Base-by-base conservation (phyloP, 2,329 filamentous ascomycete species). In the Didymella exigua region DNA sequence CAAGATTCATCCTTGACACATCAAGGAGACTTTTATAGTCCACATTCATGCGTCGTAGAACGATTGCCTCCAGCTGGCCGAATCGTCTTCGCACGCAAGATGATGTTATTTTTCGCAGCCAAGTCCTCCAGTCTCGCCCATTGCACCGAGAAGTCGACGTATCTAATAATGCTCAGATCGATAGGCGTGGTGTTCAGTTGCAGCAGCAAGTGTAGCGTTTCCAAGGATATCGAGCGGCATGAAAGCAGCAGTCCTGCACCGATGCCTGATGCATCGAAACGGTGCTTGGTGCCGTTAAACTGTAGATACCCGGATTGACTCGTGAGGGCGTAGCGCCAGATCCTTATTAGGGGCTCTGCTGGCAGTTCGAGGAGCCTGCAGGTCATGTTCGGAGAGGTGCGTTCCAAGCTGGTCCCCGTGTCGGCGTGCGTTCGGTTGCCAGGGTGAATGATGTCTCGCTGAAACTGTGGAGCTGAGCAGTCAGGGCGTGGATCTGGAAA, bases 161-260 rank as follows among this genome's bases (percentile, higher is more conserved):
- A 38, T 5, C n/a, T 16, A 3, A 24, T 6, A 23, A 16, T 24
- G 36, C 11, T 13, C 2, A 24, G 19, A 24, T 36, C 18, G 38
- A 49, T 34, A 6, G 41, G 40, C 33, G 45, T 7, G 1, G 16
- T 45, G 40, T 49, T 54, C 7, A 59, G n/a, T 24, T 37, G 54
- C 2, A 65, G 3, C 7, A 51, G 57, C 14, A 61, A 18, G 27
- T 58, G 54, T 9, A 29, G 45, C 6, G 61, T 66, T 29, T 66
- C 59, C 9, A 46, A 13, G 13, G 53, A 56, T 1, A 60, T 38
- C 3, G 43, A 54, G 30, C 59, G 60, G 42, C 61, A 67, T 1
- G 55, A 58, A 3, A 48, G 49, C 13, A 61, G 13, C 7, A 68
- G 47, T 0, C 61, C 60, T 3, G 58, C 53, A 2, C 58, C 62